Evolutionary conservation across 2,329 filamentous ascomycete species (phyloP), one percentile per base, ranked within the genome.

Genomic region (Exophiala lecanii-corni): DNA sequence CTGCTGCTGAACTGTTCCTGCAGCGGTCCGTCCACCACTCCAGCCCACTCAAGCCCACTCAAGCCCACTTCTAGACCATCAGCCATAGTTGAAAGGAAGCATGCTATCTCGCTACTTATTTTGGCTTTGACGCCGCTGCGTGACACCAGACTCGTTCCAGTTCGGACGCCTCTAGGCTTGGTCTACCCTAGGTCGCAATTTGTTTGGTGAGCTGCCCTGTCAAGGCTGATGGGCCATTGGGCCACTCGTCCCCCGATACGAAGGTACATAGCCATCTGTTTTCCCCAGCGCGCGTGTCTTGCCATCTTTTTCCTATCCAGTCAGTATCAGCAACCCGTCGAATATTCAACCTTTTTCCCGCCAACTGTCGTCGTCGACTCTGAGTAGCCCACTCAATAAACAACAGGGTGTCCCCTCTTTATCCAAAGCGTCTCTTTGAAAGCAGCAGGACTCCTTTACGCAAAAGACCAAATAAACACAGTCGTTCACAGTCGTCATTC

Each of bases 331-430:
- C 33, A 41, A 26, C 32, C 37, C 28, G 7, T 30, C 35, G 19
- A 5, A 31, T 33, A 25, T 47, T 34, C 25, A 17, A 32, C 25
- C 26, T 20, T n/a, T 6, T 15, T 17, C 28, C 13, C 5, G 6
- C 10, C 18, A n/a, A 7, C 17, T 20, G 15, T 36, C 25, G 30
- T 30, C 32, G 32, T 17, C 28, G 30, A 36, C 28, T 35, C 31
- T 41, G 39, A 47, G 39, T 20, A 18, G 36, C 39, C 48, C 28
- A 18, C 45, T 43, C 40, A 25, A 33, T 19, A 39, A n/a, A 9
- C 25, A 42, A 28, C 31, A 17, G 34, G 40, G 43, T 23, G 39
- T 49, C 45, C 45, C 43, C 37, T 43, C 45, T 28, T 44, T 44
- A 16, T 19, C 3, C 16, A 33, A 21, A 26, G 31, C 25, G 10